phyloP scores from a whole-genome alignment of 2,329 filamentous ascomycete genomes.

The Exophiala sp. region DNA sequence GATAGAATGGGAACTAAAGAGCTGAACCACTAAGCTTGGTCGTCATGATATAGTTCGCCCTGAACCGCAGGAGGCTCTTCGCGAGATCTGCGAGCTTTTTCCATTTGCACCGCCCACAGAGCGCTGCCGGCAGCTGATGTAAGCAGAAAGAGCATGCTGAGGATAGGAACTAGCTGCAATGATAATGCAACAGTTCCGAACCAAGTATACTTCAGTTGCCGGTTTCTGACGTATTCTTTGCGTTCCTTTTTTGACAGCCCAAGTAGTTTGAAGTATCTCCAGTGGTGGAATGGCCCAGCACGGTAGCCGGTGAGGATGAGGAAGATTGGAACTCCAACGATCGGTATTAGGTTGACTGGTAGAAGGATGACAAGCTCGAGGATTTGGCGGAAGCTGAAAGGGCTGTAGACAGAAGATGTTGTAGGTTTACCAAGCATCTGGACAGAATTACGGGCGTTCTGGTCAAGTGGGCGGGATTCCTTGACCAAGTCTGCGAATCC shows the following conservation, averaged over 20 bases:
- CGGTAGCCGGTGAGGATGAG: slow-evolving; percentile 83
- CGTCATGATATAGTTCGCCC: slow-evolving; percentile 38
- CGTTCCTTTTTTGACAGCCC: slow-evolving; percentile 71
- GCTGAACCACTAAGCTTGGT: slow-evolving; percentile 25
- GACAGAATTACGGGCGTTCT: slow-evolving; percentile 64
- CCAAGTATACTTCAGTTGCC: slow-evolving; percentile 83
- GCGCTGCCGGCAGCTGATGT: slow-evolving; percentile 82
- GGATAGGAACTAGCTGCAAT: slow-evolving; percentile 78
- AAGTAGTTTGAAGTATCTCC: slow-evolving; percentile 80
- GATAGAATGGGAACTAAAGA: neutral
- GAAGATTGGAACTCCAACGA: slow-evolving; percentile 79
- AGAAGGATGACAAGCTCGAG: slow-evolving; percentile 74
- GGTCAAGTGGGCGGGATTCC: slow-evolving; percentile 62
- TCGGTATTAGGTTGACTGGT: slow-evolving; percentile 83
- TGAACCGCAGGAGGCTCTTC: slow-evolving; percentile 27
- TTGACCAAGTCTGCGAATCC: slow-evolving; percentile 67
- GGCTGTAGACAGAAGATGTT: slow-evolving; percentile 71
- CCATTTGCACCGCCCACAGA: slow-evolving; percentile 78
- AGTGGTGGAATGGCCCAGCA: slow-evolving; percentile 83
- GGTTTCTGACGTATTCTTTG: slow-evolving; percentile 63
- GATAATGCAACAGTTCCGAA: slow-evolving; percentile 84
- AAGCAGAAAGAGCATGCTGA: slow-evolving; percentile 92
- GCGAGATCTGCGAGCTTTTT: slow-evolving; percentile 51
- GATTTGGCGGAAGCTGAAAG: slow-evolving; percentile 89
- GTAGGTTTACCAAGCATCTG: slow-evolving; percentile 81